phyloP scores from a whole-genome alignment of 305 asterid species.

The Fraxinus xanthoxyloides region DNA sequence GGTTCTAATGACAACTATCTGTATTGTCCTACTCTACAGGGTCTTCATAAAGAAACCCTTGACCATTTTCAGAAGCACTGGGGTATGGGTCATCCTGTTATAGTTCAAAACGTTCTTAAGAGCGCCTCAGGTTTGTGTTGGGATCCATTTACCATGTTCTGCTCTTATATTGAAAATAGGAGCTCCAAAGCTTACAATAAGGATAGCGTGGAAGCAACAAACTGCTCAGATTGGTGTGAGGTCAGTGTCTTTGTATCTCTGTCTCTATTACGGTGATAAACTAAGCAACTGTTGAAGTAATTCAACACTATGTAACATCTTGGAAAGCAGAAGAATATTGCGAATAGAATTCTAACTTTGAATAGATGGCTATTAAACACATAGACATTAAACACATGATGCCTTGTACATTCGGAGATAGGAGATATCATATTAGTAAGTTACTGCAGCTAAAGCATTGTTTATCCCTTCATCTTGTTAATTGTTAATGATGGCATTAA shows the following conservation, averaged over 20 bases:
- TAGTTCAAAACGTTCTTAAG: slow-evolving; percentile 66
- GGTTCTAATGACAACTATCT: slow-evolving; percentile 56
- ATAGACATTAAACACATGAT: background rate
- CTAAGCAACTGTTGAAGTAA: slow-evolving; percentile 11
- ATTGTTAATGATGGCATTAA: background rate
- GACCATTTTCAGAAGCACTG: slow-evolving; percentile 91
- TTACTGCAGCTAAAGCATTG: background rate
- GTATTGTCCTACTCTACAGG: slow-evolving; percentile 59
- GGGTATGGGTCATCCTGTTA: slow-evolving; percentile 87
- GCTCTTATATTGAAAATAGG: slow-evolving; percentile 67
- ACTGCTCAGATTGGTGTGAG: slow-evolving; percentile 95
- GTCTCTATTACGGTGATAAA: background rate
- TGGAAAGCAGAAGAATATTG: background rate
- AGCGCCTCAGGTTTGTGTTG: slow-evolving; percentile 52
- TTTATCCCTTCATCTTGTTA: background rate
- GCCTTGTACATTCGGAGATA: background rate
- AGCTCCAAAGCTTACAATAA: slow-evolving; percentile 44
- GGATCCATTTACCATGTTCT: slow-evolving; percentile 87
- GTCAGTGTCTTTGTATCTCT: slow-evolving; percentile 38
- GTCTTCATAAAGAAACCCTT: slow-evolving; percentile 60
- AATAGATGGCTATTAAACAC: background rate
- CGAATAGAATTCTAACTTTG: background rate
- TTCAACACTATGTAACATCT: background rate
- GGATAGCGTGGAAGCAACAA: slow-evolving; percentile 37
- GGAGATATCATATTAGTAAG: background rate